Conservation (phyloP, 2,329 filamentous ascomycete genomes). For the Ilyonectria sp. region DNA sequence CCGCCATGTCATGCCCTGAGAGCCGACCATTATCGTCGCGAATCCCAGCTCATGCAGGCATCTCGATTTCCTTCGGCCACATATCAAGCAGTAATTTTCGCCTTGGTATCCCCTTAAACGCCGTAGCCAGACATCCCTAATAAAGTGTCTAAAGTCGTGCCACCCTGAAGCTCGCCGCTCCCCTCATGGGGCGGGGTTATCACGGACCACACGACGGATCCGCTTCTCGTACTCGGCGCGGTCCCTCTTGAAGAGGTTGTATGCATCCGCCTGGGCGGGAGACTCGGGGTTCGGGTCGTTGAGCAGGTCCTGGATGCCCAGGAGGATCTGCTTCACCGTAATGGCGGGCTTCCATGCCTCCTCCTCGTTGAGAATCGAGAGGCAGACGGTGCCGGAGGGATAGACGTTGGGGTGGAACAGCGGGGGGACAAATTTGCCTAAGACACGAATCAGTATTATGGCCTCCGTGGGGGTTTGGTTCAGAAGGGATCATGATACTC, state of each 20-base stretch:
- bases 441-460: constrained; percentile 31
- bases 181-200: constrained; percentile 82
- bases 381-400: constrained; percentile 95
- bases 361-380: constrained; percentile 98
- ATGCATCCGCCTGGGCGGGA: constrained; percentile 96
- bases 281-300: constrained; percentile 98
- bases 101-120: constrained; percentile 52
- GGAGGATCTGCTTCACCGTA: constrained; percentile 96
- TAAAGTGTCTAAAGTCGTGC: constrained; percentile 39
- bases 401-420: constrained; percentile 99
- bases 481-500: constrained; percentile 56
- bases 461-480: background rate
- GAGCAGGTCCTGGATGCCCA: constrained; percentile 95
- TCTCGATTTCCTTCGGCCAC: constrained; percentile 23
- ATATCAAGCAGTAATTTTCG: constrained; percentile 44
- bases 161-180: constrained; percentile 11
- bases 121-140: constrained; percentile 46
- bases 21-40: constrained; percentile 1
- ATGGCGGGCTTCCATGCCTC: constrained; percentile 99
- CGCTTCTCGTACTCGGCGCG: constrained; percentile 88
- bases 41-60: constrained; percentile 15
- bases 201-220: constrained; percentile 87
- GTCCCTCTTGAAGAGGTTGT: constrained; percentile 97
- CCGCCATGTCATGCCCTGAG: constrained; percentile 19
- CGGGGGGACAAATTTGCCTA: constrained; percentile 96